Base-by-base conservation (phyloP, 202 grass and related monocot genomes). In the Saccharum hybrid region DNA sequence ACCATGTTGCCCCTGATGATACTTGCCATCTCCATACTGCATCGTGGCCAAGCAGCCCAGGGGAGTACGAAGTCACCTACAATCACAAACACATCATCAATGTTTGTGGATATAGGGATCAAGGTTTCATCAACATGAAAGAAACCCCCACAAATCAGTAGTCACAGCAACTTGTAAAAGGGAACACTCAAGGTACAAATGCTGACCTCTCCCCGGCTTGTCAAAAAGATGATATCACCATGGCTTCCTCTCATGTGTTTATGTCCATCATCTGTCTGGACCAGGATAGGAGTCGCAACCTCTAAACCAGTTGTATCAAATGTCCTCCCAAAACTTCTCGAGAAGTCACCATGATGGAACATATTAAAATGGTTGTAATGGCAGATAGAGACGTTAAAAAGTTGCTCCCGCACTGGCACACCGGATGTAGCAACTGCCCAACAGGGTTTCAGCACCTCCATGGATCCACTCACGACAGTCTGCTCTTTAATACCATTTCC, bases 341-440 rank as follows among this genome's bases (percentile, higher is more conserved):
- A 80, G 7, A 98, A 95, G 70, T 98, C 96, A 30, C 93, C 91
- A 80, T 96, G 90, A 71, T 91, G 92, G 75, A 98, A 95, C 66
- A 98, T 54, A 78, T 86, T 89, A 66, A 94, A 87, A 82, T 95
- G 86, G 81, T 82, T 88, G 83, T 95, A 91, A 80, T 98, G 87
- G 82, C 96, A 98, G 69, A 98, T 92, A 69, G 93, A 98, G 80
- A 93, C 96, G 76, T 98, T 98, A 74, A 98, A 96, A 48, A 98
- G 83, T 78, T 94, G 87, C 67, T 98, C 93, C 74, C 91, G 83
- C 41, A 96, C 89, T 23, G 96, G 96, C 59, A 98, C 96, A 68
- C 96, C 96, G 8, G 96, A 98, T 51, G 96, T 95, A 31, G 93
- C 96, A 65, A 98, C 93, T 85, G 96, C 96, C 96, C 96, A 98